Evolutionary conservation across 2,329 filamentous ascomycete genomes (phyloP).

Genomic region (Alternaria triticimaculans): DNA sequence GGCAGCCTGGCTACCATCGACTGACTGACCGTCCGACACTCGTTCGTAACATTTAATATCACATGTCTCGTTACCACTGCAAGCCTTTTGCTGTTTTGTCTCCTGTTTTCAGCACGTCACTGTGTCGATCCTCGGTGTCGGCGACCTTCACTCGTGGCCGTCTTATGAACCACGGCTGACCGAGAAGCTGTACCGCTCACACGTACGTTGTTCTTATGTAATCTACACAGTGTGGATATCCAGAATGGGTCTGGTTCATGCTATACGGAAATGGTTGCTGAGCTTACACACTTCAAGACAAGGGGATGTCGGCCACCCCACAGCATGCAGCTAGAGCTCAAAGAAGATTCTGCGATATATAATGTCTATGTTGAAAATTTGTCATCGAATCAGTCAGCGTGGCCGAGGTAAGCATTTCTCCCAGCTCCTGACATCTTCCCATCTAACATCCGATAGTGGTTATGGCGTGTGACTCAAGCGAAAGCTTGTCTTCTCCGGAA

Average conservation of each 20-base stretch:
- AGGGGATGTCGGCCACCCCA: not conserved
- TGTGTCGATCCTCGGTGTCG: not conserved
- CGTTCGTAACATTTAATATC: conserved; percentile 3
- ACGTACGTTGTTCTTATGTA: not conserved
- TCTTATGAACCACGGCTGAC: not conserved
- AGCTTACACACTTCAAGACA: not conserved
- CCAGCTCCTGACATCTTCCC: not conserved
- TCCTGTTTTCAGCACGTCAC: not conserved
- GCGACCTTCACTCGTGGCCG: not conserved
- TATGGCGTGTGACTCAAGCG: conserved; percentile 14
- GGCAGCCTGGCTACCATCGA: not conserved
- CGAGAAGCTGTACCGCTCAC: not conserved
- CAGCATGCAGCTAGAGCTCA: not conserved
- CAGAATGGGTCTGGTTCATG: not conserved
- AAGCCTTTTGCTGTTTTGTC: not conserved
- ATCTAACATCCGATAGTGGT: conserved; percentile 2
- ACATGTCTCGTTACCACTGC: not conserved
- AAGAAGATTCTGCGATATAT: not conserved
- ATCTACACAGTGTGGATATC: not conserved
- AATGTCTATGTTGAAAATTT: not conserved
- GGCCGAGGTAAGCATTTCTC: not conserved
- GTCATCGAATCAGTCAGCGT: not conserved
- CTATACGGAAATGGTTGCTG: not conserved
- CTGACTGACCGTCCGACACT: conserved; percentile 9
- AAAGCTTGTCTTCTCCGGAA: conserved; percentile 3